Conservation (phyloP, 257 asterid species). For the Mitragyna speciosa region DNA sequence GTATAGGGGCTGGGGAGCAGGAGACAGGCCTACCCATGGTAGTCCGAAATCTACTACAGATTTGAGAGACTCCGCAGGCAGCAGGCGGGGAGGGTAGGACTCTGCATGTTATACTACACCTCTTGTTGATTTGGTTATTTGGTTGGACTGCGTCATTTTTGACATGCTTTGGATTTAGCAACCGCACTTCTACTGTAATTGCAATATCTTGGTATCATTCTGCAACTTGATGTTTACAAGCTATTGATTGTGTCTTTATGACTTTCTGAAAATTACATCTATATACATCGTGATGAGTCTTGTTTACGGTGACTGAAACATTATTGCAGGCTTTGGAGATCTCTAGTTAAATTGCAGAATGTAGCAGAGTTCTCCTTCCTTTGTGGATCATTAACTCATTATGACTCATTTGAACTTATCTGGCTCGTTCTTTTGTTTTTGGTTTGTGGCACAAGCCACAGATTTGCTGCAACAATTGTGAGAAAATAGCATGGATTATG, state of each 20-base stretch:
- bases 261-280: not conserved
- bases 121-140: not conserved
- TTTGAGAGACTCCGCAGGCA: constrained; percentile 8
- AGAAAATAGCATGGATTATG: not conserved
- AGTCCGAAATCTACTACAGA: constrained; percentile 17
- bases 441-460: not conserved
- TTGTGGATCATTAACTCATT: not conserved
- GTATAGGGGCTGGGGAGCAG: constrained; percentile 86
- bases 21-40: constrained; percentile 28
- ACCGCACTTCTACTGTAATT: not conserved
- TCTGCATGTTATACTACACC: constrained; percentile 21
- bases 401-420: not conserved
- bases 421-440: not conserved
- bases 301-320: not conserved
- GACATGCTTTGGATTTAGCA: not conserved
- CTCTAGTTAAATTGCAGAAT: not conserved
- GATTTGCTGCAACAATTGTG: not conserved
- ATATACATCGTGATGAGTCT: not conserved
- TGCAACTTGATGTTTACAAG: not conserved
- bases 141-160: not conserved
- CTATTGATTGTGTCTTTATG: no score
- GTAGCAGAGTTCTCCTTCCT: not conserved
- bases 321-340: not conserved
- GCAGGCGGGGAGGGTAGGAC: constrained; percentile 24
- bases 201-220: not conserved